These are phyloP conservation scores for Delonix regia DNA, from an alignment of 306 rosid species.

Conservation along the genomic window DNA sequence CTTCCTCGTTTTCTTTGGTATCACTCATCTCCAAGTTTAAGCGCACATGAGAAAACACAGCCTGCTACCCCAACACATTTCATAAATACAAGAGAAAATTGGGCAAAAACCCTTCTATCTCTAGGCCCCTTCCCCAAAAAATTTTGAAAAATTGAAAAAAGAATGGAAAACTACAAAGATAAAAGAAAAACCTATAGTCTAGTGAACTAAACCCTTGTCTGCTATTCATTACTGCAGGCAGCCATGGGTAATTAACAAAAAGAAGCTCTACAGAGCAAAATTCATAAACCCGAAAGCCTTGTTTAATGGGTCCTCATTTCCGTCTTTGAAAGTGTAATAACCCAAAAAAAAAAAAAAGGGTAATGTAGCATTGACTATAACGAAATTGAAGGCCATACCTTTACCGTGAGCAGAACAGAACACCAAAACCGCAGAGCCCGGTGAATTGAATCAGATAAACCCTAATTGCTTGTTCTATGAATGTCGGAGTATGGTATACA, in stretches of 20 bases:
- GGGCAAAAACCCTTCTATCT: neutral
- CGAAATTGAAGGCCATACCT: conserved; percentile 19
- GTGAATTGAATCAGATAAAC: conserved; percentile 36
- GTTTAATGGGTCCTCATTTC: neutral
- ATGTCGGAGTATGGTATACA: too few species aligned
- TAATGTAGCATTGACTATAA: conserved; percentile 35
- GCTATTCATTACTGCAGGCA: conserved; percentile 9
- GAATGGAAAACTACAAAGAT: neutral
- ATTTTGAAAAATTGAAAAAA: neutral
- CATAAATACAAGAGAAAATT: conserved; percentile 5
- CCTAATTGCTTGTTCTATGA: conserved; percentile 47
- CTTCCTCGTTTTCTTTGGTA: conserved; percentile 51
- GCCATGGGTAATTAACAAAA: conserved; percentile 8
- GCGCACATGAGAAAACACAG: conserved; percentile 32
- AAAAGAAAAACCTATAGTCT: neutral
- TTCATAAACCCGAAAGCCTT: conserved; percentile 4
- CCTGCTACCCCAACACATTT: conserved; percentile 37
- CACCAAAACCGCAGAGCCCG: neutral
- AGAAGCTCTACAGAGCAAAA: neutral
- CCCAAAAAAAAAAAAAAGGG: neutral
- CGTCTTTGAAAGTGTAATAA: neutral
- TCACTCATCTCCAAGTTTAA: conserved; percentile 63
- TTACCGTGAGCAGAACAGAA: neutral
- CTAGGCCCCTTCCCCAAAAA: neutral
- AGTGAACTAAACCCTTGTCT: conserved; percentile 39